Evolutionary conservation across 331 rosid genomes (phyloP), one percentile per base, ranked within the genome.

Genomic region (Prunus yedoensis): DNA sequence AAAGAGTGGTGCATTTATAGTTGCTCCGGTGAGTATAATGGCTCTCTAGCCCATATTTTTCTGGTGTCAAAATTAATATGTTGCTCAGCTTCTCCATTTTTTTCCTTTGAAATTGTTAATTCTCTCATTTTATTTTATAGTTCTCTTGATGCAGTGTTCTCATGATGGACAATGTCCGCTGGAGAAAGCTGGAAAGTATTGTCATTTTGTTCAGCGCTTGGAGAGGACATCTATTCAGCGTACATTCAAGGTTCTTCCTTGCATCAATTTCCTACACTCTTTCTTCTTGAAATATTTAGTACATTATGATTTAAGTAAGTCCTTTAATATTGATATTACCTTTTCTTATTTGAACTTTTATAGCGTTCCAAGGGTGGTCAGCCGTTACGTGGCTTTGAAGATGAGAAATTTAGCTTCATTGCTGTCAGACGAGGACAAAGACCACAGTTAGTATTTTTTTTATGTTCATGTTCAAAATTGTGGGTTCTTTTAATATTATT

Each of bases 181-280:
- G 76, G 88, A 80, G 79, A 87, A 86, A 8, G 76, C 88, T 58
- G 91, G 88, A 60, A 88, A 88, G 73, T 95, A 88, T 79, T 95
- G 99, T 76, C 97, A 89, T 85, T 95, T 95, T 81, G 99, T 88
- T 82, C 97, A 92, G 85, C 91, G 96, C 49, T 85, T 95, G 88
- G 91, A 92, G 84, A 90, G 99, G 89, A 95, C 99, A 60, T 85
- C 96, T 54, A 82, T 91, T 3, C 99, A 92, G 74, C 92, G 90
- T 77, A 86, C 83, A 23, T 95, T 86, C 86, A 95, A 95, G 97
- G 99, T 95, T 82, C 71, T 41, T 66, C 54, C 74, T 66, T 67
- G 15, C 65, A 57, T 71, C 74, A 70, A 32, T 82, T 67, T 50
- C 74, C 41, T 80, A 62, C 20, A 71, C 78, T 71, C 60, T 68